A percentile compares a stretch with the other conserved stretches of the same genome.
phyloP scores from a whole-genome alignment of 2,329 filamentous ascomycete genomes.

The Talaromyces islandicus region DNA sequence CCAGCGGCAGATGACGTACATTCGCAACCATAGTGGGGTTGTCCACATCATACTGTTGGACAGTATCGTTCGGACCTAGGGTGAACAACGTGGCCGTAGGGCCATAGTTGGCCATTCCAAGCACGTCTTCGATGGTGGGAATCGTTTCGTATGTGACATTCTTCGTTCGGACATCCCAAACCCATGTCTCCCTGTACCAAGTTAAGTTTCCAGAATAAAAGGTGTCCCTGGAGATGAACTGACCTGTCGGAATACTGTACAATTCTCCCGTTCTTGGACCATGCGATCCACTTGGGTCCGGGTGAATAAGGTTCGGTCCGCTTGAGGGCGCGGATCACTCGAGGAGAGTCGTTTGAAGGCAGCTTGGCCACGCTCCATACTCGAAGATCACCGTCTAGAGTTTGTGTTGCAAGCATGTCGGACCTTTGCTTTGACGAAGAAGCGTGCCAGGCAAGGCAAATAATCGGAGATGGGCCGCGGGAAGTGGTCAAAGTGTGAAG shows the following conservation, averaged over 20 bases:
- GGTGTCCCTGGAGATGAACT: constrained; percentile 33
- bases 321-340: constrained; percentile 82
- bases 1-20: constrained; percentile 75
- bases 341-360: constrained; percentile 67
- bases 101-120: constrained; percentile 80
- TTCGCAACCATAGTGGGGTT: constrained; percentile 77
- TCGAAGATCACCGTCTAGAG: constrained; percentile 80
- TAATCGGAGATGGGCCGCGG: constrained; percentile 76
- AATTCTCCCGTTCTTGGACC: constrained; percentile 97
- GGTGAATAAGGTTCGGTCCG: constrained; percentile 62
- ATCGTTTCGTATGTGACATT: constrained; percentile 86
- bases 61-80: constrained; percentile 75
- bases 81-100: constrained; percentile 90
- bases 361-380: constrained; percentile 94
- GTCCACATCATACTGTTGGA: constrained; percentile 93
- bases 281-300: constrained; percentile 91
- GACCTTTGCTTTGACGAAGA: constrained; percentile 94
- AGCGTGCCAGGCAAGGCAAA: constrained; percentile 87
- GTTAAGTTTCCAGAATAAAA: neutral
- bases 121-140: constrained; percentile 74
- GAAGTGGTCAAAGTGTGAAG: constrained; percentile 85
- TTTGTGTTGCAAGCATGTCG: constrained; percentile 94
- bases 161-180: constrained; percentile 98
- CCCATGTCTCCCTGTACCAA: constrained; percentile 67
- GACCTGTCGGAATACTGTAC: constrained; percentile 89